Conservation (phyloP, 495 filamentous ascomycete species). For the Talaromyces liani region DNA sequence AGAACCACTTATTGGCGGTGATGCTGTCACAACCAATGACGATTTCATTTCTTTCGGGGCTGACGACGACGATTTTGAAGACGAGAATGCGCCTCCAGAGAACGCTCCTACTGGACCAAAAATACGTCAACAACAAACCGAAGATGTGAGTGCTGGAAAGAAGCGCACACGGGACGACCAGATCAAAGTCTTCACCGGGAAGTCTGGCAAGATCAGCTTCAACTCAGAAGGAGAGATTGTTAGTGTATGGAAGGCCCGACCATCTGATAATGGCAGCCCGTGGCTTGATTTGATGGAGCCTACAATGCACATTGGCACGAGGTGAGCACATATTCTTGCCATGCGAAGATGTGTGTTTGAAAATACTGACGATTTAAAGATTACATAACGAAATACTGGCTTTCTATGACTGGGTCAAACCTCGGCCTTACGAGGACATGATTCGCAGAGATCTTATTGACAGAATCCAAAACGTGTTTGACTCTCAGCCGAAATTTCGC, state of each 20-base stretch:
- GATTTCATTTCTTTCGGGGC: constrained; percentile 82
- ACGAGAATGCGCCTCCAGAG: constrained; percentile 20
- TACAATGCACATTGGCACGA: constrained; percentile 24
- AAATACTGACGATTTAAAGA: constrained; percentile 21
- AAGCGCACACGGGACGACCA: constrained; percentile 69
- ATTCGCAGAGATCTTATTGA: constrained; percentile 66
- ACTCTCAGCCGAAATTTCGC: constrained; percentile 30
- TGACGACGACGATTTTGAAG: constrained; percentile 36
- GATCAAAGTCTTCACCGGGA: constrained; percentile 44
- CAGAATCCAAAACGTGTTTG: constrained; percentile 48
- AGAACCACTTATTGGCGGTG: constrained; percentile 32
- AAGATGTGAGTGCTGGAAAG: constrained; percentile 32
- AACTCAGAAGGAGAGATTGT: constrained; percentile 42
- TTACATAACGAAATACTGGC: constrained; percentile 83
- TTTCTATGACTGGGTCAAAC: constrained; percentile 77
- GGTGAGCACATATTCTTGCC: constrained; percentile 15
- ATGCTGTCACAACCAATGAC: constrained; percentile 52
- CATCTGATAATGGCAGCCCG: constrained; percentile 45
- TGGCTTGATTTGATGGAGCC: constrained; percentile 42
- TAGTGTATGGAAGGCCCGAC: constrained; percentile 46
- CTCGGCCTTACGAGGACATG: constrained; percentile 64
- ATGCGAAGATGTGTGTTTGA: no score
- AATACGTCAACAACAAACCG: constrained; percentile 26
- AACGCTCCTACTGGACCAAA: constrained; percentile 30
- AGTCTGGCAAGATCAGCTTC: constrained; percentile 37